Evolutionary conservation across 108 stramenopile genomes (phyloP).

Genomic region (Stephanodiscus triporus): DNA sequence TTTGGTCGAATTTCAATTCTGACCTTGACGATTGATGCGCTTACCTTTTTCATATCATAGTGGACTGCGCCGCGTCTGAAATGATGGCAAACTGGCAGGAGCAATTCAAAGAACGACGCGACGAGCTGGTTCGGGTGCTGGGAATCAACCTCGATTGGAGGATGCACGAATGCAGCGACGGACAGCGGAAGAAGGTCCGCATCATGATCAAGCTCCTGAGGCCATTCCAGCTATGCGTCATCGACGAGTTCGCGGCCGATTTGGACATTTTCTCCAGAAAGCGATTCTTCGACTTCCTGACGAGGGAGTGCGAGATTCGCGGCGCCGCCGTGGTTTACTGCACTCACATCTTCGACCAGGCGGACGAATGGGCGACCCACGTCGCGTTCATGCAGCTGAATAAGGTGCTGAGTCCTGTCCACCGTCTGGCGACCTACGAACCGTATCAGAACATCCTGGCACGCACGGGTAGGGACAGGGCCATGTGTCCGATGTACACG

Average conservation of each 20-base stretch:
- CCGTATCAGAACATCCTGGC: constrained; percentile 48
- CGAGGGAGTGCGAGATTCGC: constrained; percentile 60
- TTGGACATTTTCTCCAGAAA: constrained; percentile 43
- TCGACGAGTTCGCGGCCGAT: constrained; percentile 52
- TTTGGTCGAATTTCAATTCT: neutral
- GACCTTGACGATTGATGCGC: constrained; percentile 42
- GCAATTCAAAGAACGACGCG: constrained; percentile 68
- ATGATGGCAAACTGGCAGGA: constrained; percentile 84
- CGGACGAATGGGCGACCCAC: constrained; percentile 78
- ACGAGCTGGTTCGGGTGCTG: constrained; percentile 72
- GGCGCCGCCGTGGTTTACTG: constrained; percentile 82
- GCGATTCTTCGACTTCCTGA: constrained; percentile 62
- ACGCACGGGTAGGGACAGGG: constrained; percentile 29
- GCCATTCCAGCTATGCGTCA: constrained; percentile 44
- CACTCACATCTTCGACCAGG: constrained; percentile 87
- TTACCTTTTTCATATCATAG: constrained; percentile 53
- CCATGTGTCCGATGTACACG: constrained; percentile 57
- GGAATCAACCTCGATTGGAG: constrained; percentile 82
- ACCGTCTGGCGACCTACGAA: constrained; percentile 27
- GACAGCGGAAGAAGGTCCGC: constrained; percentile 55
- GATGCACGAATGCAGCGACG: constrained; percentile 76
- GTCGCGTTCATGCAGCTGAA: constrained; percentile 51
- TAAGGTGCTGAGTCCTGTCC: constrained; percentile 34
- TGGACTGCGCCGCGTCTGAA: constrained; percentile 49
- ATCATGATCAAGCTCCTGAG: constrained; percentile 53